These are phyloP conservation scores for Acer campestre DNA, from an alignment of 345 rosid species.

Conservation along the genomic window DNA sequence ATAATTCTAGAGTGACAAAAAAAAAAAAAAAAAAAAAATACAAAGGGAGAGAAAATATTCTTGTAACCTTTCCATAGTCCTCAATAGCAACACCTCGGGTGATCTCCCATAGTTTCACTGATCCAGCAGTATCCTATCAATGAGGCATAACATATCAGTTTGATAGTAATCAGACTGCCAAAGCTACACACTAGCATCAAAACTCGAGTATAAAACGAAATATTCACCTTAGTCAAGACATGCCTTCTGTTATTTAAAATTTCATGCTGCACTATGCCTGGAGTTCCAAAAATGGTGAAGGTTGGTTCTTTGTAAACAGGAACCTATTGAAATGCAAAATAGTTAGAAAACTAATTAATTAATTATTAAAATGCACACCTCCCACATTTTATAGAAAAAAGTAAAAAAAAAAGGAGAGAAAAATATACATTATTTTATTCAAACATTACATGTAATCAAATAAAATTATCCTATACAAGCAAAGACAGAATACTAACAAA, in stretches of 20 bases:
- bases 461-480: background rate
- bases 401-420: background rate
- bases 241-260: conserved; percentile 94
- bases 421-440: background rate
- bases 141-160: conserved; percentile 24
- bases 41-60: background rate
- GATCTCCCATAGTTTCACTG: conserved; percentile 97
- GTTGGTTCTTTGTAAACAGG: conserved; percentile 86
- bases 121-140: conserved; percentile 82
- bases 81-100: conserved; percentile 83
- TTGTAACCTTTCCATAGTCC: conserved; percentile 85
- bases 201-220: conserved; percentile 18
- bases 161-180: conserved; percentile 6
- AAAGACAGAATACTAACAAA: background rate
- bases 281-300: conserved; percentile 74
- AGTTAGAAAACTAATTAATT: background rate
- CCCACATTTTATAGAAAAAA: background rate
- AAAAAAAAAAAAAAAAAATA: too few relatives aligned
- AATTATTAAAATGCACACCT: background rate
- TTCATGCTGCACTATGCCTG: conserved; percentile 94
- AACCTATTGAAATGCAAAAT: conserved; percentile 47
- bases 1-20: background rate
- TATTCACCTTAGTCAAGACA: conserved; percentile 86
- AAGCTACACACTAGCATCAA: conserved; percentile 12
- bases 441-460: background rate